Conservation (phyloP, 176 grass and related monocot species). For the Cenchrus fungigraminus region DNA sequence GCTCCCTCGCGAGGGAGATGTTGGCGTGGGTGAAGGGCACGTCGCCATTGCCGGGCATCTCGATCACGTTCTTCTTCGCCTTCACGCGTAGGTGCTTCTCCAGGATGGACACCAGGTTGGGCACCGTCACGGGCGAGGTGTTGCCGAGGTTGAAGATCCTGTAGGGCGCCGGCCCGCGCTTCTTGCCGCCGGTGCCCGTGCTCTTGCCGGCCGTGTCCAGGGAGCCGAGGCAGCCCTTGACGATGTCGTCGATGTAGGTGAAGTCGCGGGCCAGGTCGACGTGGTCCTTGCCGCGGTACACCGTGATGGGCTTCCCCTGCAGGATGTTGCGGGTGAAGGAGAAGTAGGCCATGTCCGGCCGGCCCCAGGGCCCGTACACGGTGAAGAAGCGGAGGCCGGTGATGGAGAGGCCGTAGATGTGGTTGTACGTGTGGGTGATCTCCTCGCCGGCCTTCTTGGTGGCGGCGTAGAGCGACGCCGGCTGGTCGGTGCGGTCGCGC, state of each 20-base stretch:
- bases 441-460: conserved; percentile 99
- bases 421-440: conserved; percentile 93
- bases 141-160: conserved; percentile 93
- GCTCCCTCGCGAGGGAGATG: conserved; percentile 67
- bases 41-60: conserved; percentile 94
- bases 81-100: conserved; percentile 79
- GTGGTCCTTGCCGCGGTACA: conserved; percentile 72
- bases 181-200: conserved; percentile 82
- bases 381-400: conserved; percentile 91
- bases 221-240: conserved; percentile 75
- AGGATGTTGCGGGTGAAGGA: conserved; percentile 89
- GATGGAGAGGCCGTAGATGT: conserved; percentile 90
- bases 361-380: conserved; percentile 80
- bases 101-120: conserved; percentile 72
- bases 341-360: conserved; percentile 97
- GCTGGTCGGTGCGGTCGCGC: conserved; percentile 68
- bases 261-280: conserved; percentile 80
- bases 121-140: conserved; percentile 86
- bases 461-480: conserved; percentile 86
- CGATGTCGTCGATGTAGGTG: conserved; percentile 97
- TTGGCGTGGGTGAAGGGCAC: conserved; percentile 94
- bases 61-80: conserved; percentile 76
- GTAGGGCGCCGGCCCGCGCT: conserved; percentile 73
- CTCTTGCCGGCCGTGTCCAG: conserved; percentile 79
- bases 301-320: conserved; percentile 84